Base-by-base conservation (phyloP, 441 rosid species). In the Isatis lusitanica region DNA sequence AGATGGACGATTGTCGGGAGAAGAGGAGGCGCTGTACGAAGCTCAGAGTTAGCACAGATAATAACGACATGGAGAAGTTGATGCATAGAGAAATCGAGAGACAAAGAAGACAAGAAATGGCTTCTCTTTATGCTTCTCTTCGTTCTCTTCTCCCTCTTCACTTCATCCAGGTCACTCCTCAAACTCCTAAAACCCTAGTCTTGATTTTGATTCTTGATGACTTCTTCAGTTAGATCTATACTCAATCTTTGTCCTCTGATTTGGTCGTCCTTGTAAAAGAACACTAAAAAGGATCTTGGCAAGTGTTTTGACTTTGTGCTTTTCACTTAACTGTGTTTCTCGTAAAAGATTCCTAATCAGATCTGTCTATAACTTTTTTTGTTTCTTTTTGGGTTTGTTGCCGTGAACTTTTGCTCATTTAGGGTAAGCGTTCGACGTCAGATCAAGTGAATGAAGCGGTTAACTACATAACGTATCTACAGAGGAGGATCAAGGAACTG, bases 401-500 rank as follows among this genome's bases (percentile, higher is more conserved):
- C 38, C 2, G 38, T 35, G 38, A 35, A 7, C 38, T 35, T 35
- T 35, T 35, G 38, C 66, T 73, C 63, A 50, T 81, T 48, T 66
- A 90, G 94, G 97, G 98, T 68, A 91, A 86, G 81, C 89, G 98
- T 16, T 88, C 97, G 3, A 85, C 85, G 40, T 86, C 97, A 8
- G 98, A 93, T 85, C 96, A 90, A 40, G 84, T 90, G 80, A 82
- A 84, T 35, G 94, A 83, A 77, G 92, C 96, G 3, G 88, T 84
- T 71, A 83, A 82, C 30, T 93, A 91, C 73, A 84, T 91, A 73
- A 88, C 78, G 63, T 79, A 84, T 52, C 65, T 86, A 47, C 78
- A 82, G 66, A 78, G 71, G 64, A 85, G 72, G 80, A 84, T 83
- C 48, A 71, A 70, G 40, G 87, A 82, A 21, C 65, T 90, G 24